Percentiles rank a stretch among this genome's conserved stretches.
These are phyloP conservation scores for Globisporangium carolinianum DNA, from an alignment of 352 stramenopile species.

Conservation along the genomic window DNA sequence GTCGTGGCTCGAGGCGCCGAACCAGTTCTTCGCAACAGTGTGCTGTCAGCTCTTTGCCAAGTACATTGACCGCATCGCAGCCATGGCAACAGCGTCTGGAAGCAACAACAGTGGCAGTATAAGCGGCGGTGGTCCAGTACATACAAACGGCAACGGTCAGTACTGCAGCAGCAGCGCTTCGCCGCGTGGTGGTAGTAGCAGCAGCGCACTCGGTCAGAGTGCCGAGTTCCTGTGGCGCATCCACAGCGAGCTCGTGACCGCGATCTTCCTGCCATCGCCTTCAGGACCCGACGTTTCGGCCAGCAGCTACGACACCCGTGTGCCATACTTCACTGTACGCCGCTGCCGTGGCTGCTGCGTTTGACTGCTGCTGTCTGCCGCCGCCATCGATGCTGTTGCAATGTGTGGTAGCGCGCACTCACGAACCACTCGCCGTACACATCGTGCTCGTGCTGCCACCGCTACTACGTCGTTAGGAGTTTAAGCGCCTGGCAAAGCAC, in stretches of 20 bases:
- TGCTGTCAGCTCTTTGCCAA: slow-evolving; percentile 65
- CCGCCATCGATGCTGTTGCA: not conserved
- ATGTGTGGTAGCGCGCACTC: no score
- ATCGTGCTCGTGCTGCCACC: not conserved
- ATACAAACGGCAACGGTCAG: slow-evolving; percentile 6
- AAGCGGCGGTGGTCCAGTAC: not conserved
- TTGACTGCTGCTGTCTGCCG: not conserved
- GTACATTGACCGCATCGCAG: slow-evolving; percentile 32
- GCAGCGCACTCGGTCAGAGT: slow-evolving; percentile 22
- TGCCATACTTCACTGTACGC: slow-evolving; percentile 54
- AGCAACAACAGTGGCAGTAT: slow-evolving; percentile 7
- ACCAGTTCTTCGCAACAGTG: slow-evolving; percentile 67
- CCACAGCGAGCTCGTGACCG: slow-evolving; percentile 36
- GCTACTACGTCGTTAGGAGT: slow-evolving; percentile 28
- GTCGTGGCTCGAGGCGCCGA: slow-evolving; percentile 60
- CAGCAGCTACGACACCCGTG: slow-evolving; percentile 24
- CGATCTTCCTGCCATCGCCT: slow-evolving; percentile 39
- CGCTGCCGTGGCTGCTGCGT: not conserved
- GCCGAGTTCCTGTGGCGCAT: slow-evolving; percentile 42
- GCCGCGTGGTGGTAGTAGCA: not conserved
- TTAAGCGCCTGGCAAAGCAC: slow-evolving; percentile 44
- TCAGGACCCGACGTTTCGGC: slow-evolving; percentile 3
- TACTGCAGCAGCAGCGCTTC: slow-evolving; percentile 1
- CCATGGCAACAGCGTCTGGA: not conserved
- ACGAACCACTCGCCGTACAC: not conserved